phyloP scores from a whole-genome alignment of 257 asterid genomes.

The Fraxinus americana region DNA sequence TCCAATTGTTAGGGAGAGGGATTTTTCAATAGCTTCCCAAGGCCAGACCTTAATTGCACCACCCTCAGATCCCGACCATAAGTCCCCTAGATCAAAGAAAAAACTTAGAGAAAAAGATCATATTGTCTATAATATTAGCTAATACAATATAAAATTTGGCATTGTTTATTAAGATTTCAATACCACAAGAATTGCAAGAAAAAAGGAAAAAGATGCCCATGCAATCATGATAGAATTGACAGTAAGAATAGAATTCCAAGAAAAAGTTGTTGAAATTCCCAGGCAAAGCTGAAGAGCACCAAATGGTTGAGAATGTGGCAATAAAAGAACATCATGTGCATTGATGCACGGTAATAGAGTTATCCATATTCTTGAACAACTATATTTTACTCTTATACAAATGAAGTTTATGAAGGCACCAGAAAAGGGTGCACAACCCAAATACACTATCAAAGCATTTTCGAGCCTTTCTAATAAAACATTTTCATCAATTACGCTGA shows the following conservation, averaged over 20 bases:
- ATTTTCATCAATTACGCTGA: background rate
- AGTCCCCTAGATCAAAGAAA: constrained; percentile 67
- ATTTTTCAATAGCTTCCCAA: constrained; percentile 92
- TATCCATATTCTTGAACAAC: background rate
- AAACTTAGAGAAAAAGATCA: constrained; percentile 26
- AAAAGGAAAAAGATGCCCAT: background rate
- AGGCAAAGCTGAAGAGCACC: background rate
- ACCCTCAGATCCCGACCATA: constrained; percentile 96
- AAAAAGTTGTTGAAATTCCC: constrained; percentile 18
- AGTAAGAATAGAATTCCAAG: constrained; percentile 19
- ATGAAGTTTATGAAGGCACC: background rate
- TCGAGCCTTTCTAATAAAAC: background rate
- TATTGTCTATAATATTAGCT: constrained; percentile 1
- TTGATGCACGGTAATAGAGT: background rate
- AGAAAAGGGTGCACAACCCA: background rate
- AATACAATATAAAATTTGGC: background rate
- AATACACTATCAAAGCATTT: background rate
- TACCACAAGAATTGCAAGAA: constrained; percentile 4
- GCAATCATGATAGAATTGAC: constrained; percentile 2
- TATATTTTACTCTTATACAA: constrained; percentile 1
- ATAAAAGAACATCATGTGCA: constrained; percentile 8
- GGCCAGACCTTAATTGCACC: constrained; percentile 91
- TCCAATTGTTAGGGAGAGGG: constrained; percentile 61
- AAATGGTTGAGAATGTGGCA: constrained; percentile 5
- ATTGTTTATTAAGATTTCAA: constrained; percentile 2